Evolutionary conservation across 1,284 basidiomycete genomes (phyloP).

Genomic region (Dichomitus squalens): DNA sequence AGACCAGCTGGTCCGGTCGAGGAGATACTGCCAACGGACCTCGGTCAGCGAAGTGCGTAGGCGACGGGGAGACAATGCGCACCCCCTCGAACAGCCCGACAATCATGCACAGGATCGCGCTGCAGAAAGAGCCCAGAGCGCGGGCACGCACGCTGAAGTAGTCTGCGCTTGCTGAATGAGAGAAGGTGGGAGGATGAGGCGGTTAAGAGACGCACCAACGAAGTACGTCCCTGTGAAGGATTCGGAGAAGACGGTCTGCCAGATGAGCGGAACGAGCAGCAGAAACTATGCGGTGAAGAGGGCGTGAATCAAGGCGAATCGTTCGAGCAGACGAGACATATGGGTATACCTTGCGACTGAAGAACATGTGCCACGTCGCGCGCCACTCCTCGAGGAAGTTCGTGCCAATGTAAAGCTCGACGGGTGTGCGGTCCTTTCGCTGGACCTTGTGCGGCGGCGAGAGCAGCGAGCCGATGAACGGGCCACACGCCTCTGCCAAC

Average conservation of each 20-base stretch:
- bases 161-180: background rate
- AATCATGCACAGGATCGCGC: too few relatives aligned
- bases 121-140: background rate
- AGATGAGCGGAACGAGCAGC: background rate
- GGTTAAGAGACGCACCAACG: too few relatives aligned
- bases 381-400: constrained; percentile 7
- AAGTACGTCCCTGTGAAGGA: background rate
- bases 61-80: too few relatives aligned
- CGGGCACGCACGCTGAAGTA: constrained; percentile 17
- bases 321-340: background rate
- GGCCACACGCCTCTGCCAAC: too few relatives aligned
- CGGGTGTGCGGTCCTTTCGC: constrained; percentile 9
- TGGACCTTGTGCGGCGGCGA: constrained; percentile 14
- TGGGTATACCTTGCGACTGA: background rate
- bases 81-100: too few relatives aligned
- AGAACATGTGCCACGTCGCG: constrained; percentile 2
- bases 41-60: too few relatives aligned
- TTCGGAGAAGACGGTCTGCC: background rate
- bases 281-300: background rate
- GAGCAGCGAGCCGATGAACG: constrained; percentile 4
- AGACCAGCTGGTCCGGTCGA: too few relatives aligned
- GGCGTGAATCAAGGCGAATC: background rate
- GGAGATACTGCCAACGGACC: too few relatives aligned
- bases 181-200: background rate
- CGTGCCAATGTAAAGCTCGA: constrained; percentile 8